Evolutionary conservation across 2,329 filamentous ascomycete genomes (phyloP).

Genomic region (Fusarium staphyleae): DNA sequence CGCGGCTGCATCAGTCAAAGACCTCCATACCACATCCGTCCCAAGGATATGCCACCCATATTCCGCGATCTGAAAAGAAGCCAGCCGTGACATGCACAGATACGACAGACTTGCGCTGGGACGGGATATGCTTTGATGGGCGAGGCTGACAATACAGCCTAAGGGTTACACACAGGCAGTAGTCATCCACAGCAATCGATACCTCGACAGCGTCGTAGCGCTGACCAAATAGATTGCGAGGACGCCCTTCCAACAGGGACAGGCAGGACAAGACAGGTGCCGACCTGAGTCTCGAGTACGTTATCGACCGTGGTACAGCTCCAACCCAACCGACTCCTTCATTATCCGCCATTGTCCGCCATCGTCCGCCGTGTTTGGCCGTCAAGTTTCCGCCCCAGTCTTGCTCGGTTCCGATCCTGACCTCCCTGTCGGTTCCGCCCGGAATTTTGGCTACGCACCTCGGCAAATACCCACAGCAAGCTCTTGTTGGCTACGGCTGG

Average conservation of each 20-base stretch:
- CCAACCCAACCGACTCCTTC: background rate
- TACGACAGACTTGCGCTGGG: background rate
- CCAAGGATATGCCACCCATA: slow-evolving; percentile 8
- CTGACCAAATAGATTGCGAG: background rate
- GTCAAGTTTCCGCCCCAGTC: background rate
- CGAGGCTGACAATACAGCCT: background rate
- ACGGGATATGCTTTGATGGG: slow-evolving; percentile 1
- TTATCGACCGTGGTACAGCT: background rate
- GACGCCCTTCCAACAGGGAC: background rate
- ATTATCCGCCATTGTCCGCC: slow-evolving; percentile 1
- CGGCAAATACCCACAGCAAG: slow-evolving; percentile 9
- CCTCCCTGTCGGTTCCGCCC: slow-evolving; percentile 15
- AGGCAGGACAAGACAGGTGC: background rate
- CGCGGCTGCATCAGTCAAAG: background rate
- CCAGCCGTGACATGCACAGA: slow-evolving; percentile 1
- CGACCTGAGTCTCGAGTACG: background rate
- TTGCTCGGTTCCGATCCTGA: background rate
- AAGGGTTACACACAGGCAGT: background rate
- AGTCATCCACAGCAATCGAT: slow-evolving; percentile 1
- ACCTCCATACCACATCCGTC: slow-evolving; percentile 10
- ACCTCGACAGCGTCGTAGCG: background rate
- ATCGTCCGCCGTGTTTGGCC: background rate
- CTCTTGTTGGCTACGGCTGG: slow-evolving; percentile 22
- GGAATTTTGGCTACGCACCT: slow-evolving; percentile 16
- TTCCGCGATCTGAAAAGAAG: background rate